Conservation (phyloP, 1,284 basidiomycete genomes). For the Acaromyces ingoldii region DNA sequence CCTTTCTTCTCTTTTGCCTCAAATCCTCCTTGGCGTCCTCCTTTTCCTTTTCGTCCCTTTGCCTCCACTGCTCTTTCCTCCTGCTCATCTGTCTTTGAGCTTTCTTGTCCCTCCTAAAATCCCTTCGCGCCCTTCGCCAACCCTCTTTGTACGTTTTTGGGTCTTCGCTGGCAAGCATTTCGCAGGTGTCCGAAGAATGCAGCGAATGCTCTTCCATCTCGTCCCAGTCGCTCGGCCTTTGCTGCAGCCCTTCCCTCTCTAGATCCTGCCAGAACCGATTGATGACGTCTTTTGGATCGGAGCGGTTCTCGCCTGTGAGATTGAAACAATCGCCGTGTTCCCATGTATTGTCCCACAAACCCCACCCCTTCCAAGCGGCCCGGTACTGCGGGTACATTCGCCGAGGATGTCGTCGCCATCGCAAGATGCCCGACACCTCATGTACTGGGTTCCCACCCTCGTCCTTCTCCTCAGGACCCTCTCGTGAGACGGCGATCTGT, state of each 20-base stretch:
- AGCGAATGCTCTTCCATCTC: neutral
- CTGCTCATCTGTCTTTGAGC: neutral
- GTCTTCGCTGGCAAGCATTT: neutral
- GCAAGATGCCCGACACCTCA: neutral
- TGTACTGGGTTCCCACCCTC: neutral
- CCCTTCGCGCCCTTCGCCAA: neutral
- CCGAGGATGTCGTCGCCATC: neutral
- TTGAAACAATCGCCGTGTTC: neutral
- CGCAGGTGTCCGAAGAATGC: neutral
- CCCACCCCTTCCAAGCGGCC: neutral
- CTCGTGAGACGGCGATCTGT: too few relatives aligned
- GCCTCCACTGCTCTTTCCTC: neutral
- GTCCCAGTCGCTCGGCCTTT: neutral
- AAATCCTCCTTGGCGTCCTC: neutral
- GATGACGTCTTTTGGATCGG: neutral
- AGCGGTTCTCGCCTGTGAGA: neutral
- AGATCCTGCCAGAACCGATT: neutral
- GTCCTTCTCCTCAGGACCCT: neutral
- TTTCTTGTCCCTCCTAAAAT: neutral
- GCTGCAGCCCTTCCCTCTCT: neutral
- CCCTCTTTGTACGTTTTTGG: neutral
- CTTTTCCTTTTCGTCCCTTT: neutral
- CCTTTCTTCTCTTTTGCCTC: neutral
- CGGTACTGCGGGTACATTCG: neutral
- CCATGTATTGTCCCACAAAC: neutral